Evolutionary conservation across 495 filamentous ascomycete species (phyloP), one percentile per base, ranked within the genome.

Genomic region (Penicillium steckii): DNA sequence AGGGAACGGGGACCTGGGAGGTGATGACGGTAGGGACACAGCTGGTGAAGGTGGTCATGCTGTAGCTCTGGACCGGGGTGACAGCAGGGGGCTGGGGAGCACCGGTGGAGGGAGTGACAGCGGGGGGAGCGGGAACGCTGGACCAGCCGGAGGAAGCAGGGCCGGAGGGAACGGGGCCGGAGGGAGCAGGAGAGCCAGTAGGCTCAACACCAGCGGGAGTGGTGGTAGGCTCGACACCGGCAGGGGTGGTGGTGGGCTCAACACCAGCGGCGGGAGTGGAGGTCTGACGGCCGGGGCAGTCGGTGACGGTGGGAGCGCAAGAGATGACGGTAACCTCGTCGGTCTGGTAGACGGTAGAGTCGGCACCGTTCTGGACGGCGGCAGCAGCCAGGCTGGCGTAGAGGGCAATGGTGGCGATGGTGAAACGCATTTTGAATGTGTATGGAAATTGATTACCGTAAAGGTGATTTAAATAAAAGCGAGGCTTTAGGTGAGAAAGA

Each of bases 361-460:
- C 65, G 38, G 56, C 68, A 51, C 53, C 68, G 53, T 61, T 57
- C 54, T 65, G 63, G 60, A 67, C 52, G 59, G 74, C 74, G 60
- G 74, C 75, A 59, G 60, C 62, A 54, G 69, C 68, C 57, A 75
- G 67, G 64, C 72, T 71, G 59, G 76, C 76, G 68, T 75, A 74
- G 69, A 80, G 62, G 61, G 76, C 76, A 67, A 76, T 53, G 60
- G 73, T 61, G 57, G 68, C 71, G 61, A 70, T 50, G 56, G 76
- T 64, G 75, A 79, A 81, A 78, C 75, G 78, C 78, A 81, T 81
- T 68, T 72, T 80, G 75, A 73, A 52, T 68, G 73, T 57, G 73
- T 57, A 58, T 67, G 44, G 47, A 53, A 62, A 52, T 61, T 55
- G 56, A 53, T 65, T 67, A 62, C 62, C 67, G 70, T 69, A 54